Evolutionary conservation across 257 asterid species (phyloP), one percentile per base, ranked within the genome.

Genomic region (Scutellaria baicalensis): DNA sequence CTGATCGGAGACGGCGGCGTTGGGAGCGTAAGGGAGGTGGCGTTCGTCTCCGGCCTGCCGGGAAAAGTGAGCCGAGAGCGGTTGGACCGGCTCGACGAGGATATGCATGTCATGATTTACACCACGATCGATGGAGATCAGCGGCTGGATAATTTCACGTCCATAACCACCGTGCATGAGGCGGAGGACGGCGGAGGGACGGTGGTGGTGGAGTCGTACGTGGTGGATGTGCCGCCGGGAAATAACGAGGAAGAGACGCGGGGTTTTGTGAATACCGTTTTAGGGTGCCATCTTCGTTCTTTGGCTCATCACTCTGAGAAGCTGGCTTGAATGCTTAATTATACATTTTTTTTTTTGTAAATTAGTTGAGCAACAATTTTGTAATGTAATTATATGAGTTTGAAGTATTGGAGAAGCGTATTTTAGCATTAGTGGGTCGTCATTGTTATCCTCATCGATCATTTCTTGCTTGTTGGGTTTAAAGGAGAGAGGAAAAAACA

Each of bases 181-280:
- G 73, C 13, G 59, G 75, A 35, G 59, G 79, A 36, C 45, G 76
- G 69, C 3, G 79, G 73, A 40, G 79, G 64, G 1, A 47, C 85
- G 79, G 78, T 75, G 78, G 81, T 83, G n/a, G 45, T 72, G 1
- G 83, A 74, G 76, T 80, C 83, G 59, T 83, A 83, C 62, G 77
- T 76, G 75, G 87, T 83, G 83, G 87, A 83, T 49, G 88, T 83
- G 77, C 85, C 88, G 69, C 73, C 75, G 43, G 88, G 81, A 8
- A 80, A 83, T 20, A 77, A 51, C 8, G 72, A 69, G 51, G 88
- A 83, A 9, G 85, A 83, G 51, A 83, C 85, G 60, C 18, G 78
- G 1, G 0, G 43, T 38, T 78, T 77, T 20, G 83, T 68, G 3
- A 47, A 83, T 44, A 83, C 88, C 0, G 59, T 83, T 9, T 31